Evolutionary conservation across 257 asterid genomes (phyloP), one percentile per base, ranked within the genome.

Genomic region (Petunia secreta): DNA sequence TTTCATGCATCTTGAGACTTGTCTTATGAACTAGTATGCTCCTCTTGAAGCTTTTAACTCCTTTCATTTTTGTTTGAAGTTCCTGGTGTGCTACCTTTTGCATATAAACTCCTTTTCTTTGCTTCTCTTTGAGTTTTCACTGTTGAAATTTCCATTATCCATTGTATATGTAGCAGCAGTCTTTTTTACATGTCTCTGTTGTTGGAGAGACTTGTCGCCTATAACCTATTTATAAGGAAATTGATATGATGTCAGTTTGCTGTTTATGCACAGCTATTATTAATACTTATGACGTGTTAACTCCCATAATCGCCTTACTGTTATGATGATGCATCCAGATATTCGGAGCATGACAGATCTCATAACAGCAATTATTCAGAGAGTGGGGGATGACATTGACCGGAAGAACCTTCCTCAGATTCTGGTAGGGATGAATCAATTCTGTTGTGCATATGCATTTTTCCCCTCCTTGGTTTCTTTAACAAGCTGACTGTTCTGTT

Each of bases 351-450:
- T 95, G 91, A 83, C 96, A 4, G 94, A 93, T 44, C 88, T 95
- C 44, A 85, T 95, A 80, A 85, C 97, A 41, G 87, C 97, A 73
- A 87, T 95, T 87, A 89, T 95, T 88, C 97, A 95, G 82, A 90
- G 96, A 89, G 89, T 93, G 77, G 99, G 99, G 77, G 89, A 85
- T 71, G 97, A 95, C 79, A 93, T 93, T 62, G 94, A 93, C 82
- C 93, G 89, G 54, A 95, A 80, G 84, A 91, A 89, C 80, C 90
- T 93, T 67, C 98, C 99, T 63, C 98, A 92, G 75, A 91, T 95
- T 87, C 85, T 93, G 97, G 99, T 95, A 81, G 15, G 63, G 41
- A 55, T 65, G 13, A 11, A 6, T 13, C 38, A 11, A 25, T 39
- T 77, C 50, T 16, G 14, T 50, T 38, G 6, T 34, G 36, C 50